Evolutionary conservation across 768 basidiomycete species (phyloP), one percentile per base, ranked within the genome.

Genomic region (Russula ochroleuca): DNA sequence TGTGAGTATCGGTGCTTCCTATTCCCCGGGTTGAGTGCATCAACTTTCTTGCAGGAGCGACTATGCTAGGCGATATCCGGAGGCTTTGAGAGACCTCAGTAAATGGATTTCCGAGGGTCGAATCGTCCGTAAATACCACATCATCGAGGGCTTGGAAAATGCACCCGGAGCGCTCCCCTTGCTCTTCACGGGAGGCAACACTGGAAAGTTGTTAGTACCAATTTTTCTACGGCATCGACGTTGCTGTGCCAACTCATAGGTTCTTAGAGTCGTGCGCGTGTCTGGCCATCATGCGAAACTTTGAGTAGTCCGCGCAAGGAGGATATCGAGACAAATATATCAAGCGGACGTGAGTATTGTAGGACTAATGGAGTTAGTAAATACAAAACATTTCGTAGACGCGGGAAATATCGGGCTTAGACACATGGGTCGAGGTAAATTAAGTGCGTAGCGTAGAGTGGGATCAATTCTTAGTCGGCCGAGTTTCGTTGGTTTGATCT

Each of bases 81-180:
- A 75, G 33, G 92, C 87, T 0, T 75, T 82, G 28, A 74, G 75
- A 43, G 84, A 86, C 65, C 75, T 93, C 37, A 78, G 80, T 0
- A 71, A 77, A 25, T 85, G 83, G 65, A 75, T 94, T 17, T 73
- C 73, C 21, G 83, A 85, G 23, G 90, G 92, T 9, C 80, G 84
- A 19, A 75, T 95, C 62, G 89, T 92, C 72, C 80, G 87, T 9
- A 88, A 86, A 67, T 92, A 89, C 75, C 91, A 94, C 69, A 75
- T 94, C 50, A 82, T 92, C 1, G 79, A 91, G 55, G 90, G 90
- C 3, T 73, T 92, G 47, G 84, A 90, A 69, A 83, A 85, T 57
- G 88, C 89, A 17, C 88, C 90, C 0, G 76, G 77, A 19, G 81
- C 87, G n/a, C 73, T 93, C 40, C 82, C 80, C 1, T 72, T 91